A percentile compares a stretch with the other conserved stretches of the same genome.
Evolutionary conservation across 345 rosid genomes (phyloP).

Genomic region (Populus simonii): DNA sequence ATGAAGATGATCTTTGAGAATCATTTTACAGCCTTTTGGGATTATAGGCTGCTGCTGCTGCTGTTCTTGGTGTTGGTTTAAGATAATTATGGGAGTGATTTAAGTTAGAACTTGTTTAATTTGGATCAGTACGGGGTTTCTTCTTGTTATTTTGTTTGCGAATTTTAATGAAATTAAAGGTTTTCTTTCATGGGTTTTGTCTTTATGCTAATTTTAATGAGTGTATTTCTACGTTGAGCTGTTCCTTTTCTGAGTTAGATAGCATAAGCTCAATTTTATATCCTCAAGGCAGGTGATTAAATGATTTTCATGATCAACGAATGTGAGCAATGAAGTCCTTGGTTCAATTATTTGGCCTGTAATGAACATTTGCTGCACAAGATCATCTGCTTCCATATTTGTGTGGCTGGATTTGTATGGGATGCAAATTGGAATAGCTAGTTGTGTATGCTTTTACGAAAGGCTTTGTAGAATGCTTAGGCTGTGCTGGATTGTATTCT

Average conservation of each 20-base stretch:
- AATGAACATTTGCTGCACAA: background rate
- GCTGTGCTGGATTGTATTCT: background rate
- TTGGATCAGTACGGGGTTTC: background rate
- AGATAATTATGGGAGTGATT: background rate
- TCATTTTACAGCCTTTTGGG: background rate
- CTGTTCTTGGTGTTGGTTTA: background rate
- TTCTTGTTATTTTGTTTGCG: background rate
- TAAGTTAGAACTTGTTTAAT: background rate
- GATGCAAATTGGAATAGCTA: background rate
- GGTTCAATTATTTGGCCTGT: background rate
- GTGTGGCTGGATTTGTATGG: background rate
- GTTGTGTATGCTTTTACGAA: too few relatives aligned
- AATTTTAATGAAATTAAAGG: background rate
- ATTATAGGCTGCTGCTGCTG: background rate
- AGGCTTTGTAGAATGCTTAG: background rate
- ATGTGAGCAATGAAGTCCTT: background rate
- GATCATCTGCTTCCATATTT: background rate
- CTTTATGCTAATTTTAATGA: background rate
- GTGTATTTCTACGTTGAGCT: background rate
- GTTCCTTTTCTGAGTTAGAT: background rate
- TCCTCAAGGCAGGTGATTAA: background rate
- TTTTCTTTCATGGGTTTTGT: background rate
- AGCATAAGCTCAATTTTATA: background rate
- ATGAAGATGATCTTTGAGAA: constrained; percentile 78
- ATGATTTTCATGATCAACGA: background rate